Evolutionary conservation across 192 early-diverging fungal genomes (phyloP).

Genomic region (Backusella circina): DNA sequence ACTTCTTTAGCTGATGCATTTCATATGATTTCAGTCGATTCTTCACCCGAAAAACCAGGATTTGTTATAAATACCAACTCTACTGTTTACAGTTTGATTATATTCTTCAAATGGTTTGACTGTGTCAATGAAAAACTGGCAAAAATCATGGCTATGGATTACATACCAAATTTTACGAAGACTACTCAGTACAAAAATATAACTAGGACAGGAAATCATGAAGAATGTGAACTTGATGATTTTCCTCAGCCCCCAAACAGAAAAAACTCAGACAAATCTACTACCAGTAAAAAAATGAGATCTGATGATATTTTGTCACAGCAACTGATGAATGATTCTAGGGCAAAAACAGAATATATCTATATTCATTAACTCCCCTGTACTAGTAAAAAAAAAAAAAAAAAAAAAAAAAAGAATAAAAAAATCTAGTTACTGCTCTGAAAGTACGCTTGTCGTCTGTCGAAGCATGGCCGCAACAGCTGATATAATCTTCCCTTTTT

Average conservation of each 20-base stretch:
- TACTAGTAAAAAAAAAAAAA: background rate
- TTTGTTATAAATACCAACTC: conserved; percentile 25
- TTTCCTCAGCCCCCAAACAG: conserved; percentile 6
- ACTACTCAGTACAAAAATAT: conserved; percentile 30
- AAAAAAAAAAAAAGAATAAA: background rate
- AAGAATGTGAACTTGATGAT: background rate
- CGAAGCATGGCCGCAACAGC: background rate
- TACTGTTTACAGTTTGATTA: conserved; percentile 15
- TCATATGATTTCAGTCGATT: conserved; percentile 34
- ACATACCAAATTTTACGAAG: conserved; percentile 69
- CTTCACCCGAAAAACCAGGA: background rate
- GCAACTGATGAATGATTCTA: background rate
- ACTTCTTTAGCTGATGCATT: no score
- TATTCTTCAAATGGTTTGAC: conserved; percentile 51
- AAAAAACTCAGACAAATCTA: background rate
- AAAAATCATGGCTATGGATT: conserved; percentile 65
- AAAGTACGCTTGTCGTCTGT: background rate
- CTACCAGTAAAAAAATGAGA: background rate
- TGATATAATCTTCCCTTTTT: background rate
- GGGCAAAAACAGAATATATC: background rate
- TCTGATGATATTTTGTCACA: background rate
- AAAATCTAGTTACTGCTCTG: background rate
- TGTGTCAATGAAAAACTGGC: conserved; percentile 63
- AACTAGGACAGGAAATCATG: background rate
- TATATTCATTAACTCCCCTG: background rate